Base-by-base conservation (phyloP, 192 early-diverging fungal species). In the Pilobolus umbonatus region DNA sequence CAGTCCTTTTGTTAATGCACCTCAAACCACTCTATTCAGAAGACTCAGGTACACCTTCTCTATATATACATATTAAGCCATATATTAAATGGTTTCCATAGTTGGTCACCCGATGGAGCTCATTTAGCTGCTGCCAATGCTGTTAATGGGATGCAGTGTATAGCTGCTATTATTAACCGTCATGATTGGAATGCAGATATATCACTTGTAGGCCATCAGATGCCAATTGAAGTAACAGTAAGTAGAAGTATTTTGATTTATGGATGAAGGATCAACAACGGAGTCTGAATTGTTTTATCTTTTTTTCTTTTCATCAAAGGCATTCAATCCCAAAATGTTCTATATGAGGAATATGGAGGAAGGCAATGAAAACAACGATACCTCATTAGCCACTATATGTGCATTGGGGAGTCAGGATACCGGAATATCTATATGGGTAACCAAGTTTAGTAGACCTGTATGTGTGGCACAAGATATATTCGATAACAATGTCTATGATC, bases 81-180 rank as follows among this genome's bases (percentile, higher is more conserved):
- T 6, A 19, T 32, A 9, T 24, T 8, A 4, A 35, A 22, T 24
- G 17, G 17, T 1, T 28, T 53, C 4, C 25, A 32, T 50, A 94
- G 92, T 60, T 98, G 94, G 94, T 86, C 91, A n/a, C 96, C 96
- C 2, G 93, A 96, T 56, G 96, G 96, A n/a, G 81, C 80, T n/a
- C 88, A 82, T 63, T 77, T 98, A n/a, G 91, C 86, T 1, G 78
- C 88, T 14, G 92, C 91, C 19, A 95, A 94, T 68, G 94, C 92
- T 1, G 90, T 88, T 57, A 93, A 88, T 48, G 85, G 85, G 22
- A 69, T 72, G 29, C 76, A 87, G 43, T 88, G 87, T 29, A 80
- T 92, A 12, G 91, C 93, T 0, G 85, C 95, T 1, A 74, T 97
- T 9, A 79, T 98, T 19, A 70, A 76, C 17, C 64, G 96, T 42